Percentiles rank a stretch among this genome's conserved stretches.
Conservation (phyloP, 2,329 filamentous ascomycete species). For the Trichoderma afroharzianum region DNA sequence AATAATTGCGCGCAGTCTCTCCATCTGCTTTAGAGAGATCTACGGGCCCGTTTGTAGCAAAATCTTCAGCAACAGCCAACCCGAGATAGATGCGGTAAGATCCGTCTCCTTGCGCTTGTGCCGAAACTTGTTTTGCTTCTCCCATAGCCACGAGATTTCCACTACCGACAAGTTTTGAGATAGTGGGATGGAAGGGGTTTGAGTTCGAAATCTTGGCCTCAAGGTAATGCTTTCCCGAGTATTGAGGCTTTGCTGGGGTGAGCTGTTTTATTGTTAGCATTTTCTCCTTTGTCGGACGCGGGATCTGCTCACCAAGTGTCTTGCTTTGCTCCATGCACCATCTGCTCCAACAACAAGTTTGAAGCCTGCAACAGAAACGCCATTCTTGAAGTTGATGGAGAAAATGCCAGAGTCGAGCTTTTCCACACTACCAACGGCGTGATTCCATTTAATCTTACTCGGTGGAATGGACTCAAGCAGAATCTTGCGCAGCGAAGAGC, state of each 20-base stretch:
- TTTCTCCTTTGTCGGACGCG: background rate
- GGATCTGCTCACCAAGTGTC: slow-evolving; percentile 18
- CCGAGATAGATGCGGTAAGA: slow-evolving; percentile 2
- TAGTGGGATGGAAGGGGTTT: background rate
- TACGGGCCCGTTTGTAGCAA: background rate
- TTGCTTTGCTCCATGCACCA: slow-evolving; percentile 37
- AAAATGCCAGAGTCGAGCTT: slow-evolving; percentile 23
- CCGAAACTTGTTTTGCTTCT: background rate
- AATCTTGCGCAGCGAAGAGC: slow-evolving; percentile 38
- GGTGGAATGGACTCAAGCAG: slow-evolving; percentile 41
- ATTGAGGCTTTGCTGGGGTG: slow-evolving; percentile 1
- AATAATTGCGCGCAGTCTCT: background rate
- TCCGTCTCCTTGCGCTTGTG: background rate
- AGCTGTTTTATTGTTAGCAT: slow-evolving; percentile 22
- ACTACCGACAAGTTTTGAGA: background rate
- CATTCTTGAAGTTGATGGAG: slow-evolving; percentile 38
- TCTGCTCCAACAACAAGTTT: slow-evolving; percentile 38
- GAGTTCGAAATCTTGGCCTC: background rate
- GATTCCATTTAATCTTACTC: slow-evolving; percentile 41
- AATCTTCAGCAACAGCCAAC: background rate
- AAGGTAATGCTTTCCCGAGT: slow-evolving; percentile 8
- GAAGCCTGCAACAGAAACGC: slow-evolving; percentile 33
- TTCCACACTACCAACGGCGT: slow-evolving; percentile 6
- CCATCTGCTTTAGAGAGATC: background rate
- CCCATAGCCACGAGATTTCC: background rate